A percentile compares a stretch with the other conserved stretches of the same genome.
Conservation (phyloP, 192 early-diverging fungal species). For the Mortierella claussenii region DNA sequence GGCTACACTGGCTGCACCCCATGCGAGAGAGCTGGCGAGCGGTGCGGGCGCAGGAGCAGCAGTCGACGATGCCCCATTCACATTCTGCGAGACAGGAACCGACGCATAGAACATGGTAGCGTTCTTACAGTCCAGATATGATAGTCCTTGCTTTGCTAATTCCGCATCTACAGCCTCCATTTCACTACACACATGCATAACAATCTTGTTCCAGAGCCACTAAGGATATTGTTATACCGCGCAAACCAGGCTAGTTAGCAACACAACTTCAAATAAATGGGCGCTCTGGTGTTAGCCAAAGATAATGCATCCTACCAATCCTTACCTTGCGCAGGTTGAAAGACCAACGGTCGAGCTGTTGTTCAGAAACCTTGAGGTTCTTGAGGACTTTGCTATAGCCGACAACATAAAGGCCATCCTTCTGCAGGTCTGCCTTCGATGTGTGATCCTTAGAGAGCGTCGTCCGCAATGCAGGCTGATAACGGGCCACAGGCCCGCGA, state of each 20-base stretch:
- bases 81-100: slow-evolving; percentile 25
- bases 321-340: slow-evolving; percentile 44
- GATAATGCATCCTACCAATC: too few species aligned
- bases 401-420: slow-evolving; percentile 46
- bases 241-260: background rate
- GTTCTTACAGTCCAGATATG: slow-evolving; percentile 46
- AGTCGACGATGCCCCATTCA: slow-evolving; percentile 6
- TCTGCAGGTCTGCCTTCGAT: slow-evolving; percentile 45
- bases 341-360: slow-evolving; percentile 42
- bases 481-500: slow-evolving; percentile 20
- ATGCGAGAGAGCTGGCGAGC: slow-evolving; percentile 25
- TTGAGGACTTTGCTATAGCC: slow-evolving; percentile 41
- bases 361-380: slow-evolving; percentile 38
- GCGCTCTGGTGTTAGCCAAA: too few species aligned
- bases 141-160: slow-evolving; percentile 28
- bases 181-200: slow-evolving; percentile 25
- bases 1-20: slow-evolving; percentile 51
- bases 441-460: slow-evolving; percentile 52
- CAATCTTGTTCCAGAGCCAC: slow-evolving; percentile 44
- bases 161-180: slow-evolving; percentile 41
- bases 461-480: slow-evolving; percentile 39
- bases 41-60: slow-evolving; percentile 13
- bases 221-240: background rate
- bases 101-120: slow-evolving; percentile 48
- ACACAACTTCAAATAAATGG: background rate